Base-by-base conservation (phyloP, 2,329 filamentous ascomycete species). In the Diaporthe amygdali region DNA sequence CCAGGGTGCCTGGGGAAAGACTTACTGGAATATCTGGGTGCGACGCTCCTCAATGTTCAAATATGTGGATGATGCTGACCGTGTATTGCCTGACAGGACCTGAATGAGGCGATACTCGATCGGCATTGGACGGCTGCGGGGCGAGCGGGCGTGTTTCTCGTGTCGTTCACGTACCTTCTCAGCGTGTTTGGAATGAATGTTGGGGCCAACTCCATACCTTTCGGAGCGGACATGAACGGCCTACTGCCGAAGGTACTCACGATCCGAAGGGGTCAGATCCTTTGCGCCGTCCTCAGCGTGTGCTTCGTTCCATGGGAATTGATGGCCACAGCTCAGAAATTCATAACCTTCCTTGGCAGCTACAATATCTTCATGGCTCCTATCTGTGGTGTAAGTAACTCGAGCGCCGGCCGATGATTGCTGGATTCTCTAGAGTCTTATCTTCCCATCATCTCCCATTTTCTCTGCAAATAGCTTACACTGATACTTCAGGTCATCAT, bases 171-270 rank as follows among this genome's bases (percentile, higher is more conserved):
- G 5, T 75, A 72, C 52, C 77, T 79, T 5, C 78, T 84, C 12
- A 81, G 81, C 20, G 81, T 81, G 8, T 79, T 86, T 32, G 82
- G 79, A 49, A 85, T 83, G 37, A 85, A 86, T 68, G 79, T 84
- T 27, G 80, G 78, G 5, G 78, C 78, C 34, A 85, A 85, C 72
- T 80, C 80, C 0, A 81, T 85, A 56, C 81, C 82, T 0, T 81
- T 83, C 54, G 82, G 82, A 14, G 78, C 79, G 20, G 84, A 86
- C 68, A 77, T 84, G 72, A 82, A 79, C 0, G 81, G 81, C 10
- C 76, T 85, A 0, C 79, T 84, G 34, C 84, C 84, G 0, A 77
- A 76, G 37, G 85, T 81, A 72, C 77, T 86, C 63, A 85, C 79
- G 7, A 85, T 86, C 68, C 76, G 79, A 4, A 77, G 84, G 9